A percentile compares a stretch with the other conserved stretches of the same genome.
These are phyloP conservation scores for Neckera pumila DNA, from an alignment of 225 moss, liverwort and hornwort species.

Conservation along the genomic window DNA sequence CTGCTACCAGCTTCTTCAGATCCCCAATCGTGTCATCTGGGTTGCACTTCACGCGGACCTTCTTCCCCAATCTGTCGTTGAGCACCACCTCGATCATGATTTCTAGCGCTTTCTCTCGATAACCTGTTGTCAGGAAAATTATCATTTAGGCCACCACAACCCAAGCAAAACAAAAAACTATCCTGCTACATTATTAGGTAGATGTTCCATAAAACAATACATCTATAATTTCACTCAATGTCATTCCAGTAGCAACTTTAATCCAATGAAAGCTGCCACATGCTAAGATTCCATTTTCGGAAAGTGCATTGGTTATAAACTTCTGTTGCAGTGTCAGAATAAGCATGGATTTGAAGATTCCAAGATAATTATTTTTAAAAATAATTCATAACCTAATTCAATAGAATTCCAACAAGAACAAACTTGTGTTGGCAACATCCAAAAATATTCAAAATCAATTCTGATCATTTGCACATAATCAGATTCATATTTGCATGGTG, in stretches of 20 bases:
- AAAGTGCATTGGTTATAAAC: neutral
- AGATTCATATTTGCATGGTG: neutral
- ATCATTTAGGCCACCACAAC: neutral
- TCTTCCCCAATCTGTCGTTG: conserved; percentile 78
- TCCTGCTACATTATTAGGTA: neutral
- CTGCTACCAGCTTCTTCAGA: conserved; percentile 81
- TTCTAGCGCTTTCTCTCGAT: conserved; percentile 12
- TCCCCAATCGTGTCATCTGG: conserved; percentile 71
- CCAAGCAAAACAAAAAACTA: neutral
- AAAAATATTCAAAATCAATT: neutral
- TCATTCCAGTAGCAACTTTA: neutral
- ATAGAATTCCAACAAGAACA: neutral
- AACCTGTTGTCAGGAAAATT: neutral
- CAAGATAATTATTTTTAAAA: neutral
- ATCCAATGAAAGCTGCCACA: neutral
- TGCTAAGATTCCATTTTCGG: neutral
- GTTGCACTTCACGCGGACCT: conserved; percentile 77
- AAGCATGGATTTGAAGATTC: neutral
- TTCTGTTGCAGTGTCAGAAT: neutral
- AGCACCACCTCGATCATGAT: conserved; percentile 89
- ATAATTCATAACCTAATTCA: no score
- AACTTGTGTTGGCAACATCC: neutral
- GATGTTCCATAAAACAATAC: neutral
- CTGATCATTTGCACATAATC: neutral
- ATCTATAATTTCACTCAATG: neutral